Base-by-base conservation (phyloP, 148 eudicot species). In the Cornus controversa region DNA sequence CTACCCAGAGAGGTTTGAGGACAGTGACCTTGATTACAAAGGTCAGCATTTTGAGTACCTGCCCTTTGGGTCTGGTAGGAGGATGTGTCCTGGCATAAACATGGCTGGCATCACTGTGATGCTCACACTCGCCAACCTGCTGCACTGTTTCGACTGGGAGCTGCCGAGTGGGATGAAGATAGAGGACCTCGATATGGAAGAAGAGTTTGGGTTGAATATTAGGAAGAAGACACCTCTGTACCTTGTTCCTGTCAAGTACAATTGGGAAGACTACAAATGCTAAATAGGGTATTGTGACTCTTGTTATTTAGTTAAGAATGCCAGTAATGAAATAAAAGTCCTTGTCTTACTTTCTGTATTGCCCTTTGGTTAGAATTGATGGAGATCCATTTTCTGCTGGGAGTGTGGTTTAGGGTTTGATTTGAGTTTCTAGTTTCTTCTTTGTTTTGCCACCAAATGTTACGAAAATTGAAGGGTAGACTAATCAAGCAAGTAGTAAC, bases 161-260 rank as follows among this genome's bases (percentile, higher is more conserved):
- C 65, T 72, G 25, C 75, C 75, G 4, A 1, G 16, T n/a, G 65
- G 42, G 64, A 72, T 72, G 75, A 72, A 72, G 42, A 27, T 4
- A 20, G 75, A 72, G 27, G 75, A 72, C 1, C 8, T 72, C 5
- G 27, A 25, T 63, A 53, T 53, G 64, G 75, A 71, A 24, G 74
- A 72, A 20, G 75, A 29, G 18, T 28, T 20, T 29, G 27, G 66
- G 2, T 9, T 53, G 5, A 53, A 31, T 27, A 10, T 72, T 20
- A 20, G 27, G 1, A 29, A 29, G 26, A 72, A 72, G 75, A 2
- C 28, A 23, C 65, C 75, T 29, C 75, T 72, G 15, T 26, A 9
- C 10, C 75, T 72, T 53, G 66, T 72, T n/a, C 75, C 75, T 9
- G 65, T 72, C 29, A 31, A 53, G 9, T 72, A 72, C 16, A 72